Evolutionary conservation across 441 rosid genomes (phyloP), one percentile per base, ranked within the genome.

Genomic region (Rhodomyrtus psidioides): DNA sequence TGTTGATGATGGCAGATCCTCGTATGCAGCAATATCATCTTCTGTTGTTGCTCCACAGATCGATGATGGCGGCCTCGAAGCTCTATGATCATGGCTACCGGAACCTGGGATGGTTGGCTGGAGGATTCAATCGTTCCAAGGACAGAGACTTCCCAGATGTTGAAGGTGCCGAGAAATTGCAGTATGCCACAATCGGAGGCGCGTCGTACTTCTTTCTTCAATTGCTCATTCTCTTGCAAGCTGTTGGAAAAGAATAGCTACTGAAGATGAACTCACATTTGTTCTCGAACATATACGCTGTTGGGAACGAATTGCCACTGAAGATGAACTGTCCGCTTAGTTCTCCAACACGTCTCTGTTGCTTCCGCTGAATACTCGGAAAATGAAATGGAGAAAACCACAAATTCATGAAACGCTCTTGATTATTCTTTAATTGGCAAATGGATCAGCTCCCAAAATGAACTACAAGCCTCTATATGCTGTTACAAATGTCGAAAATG

Each of bases 141-240:
- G 94, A 92, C 21, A 92, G 83, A 12, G 96, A 97, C 88, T 96
- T 97, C 83, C 88, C 89, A 6, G 93, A 86, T 6, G 90, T 91
- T 3, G 97, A 97, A 92, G 99, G 99, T 34, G 83, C 90, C 2
- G 96, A 93, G 76, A 94, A 95, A 91, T 91, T 96, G 86, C 95
- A 95, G 82, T 93, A 94, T 82, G 98, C 99, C 70, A 93, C 98
- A 2, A 91, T 96, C 26, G 98, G 99, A 30, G 98, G 98, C 28
- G 96, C 81, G 6, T 97, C 98, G 0, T 97, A 93, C 86, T 91
- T 90, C 90, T 92, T 97, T 83, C 93, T 96, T 28, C 91, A 91
- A 82, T 65, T 96, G 92, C 93, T 96, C 84, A 82, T 91, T 9
- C 88, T 95, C 39, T 86, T 95, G 15, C 94, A 88, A 87, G 94